Conservation (phyloP, 2,329 filamentous ascomycete genomes). For the Tolypocladium guangdongense region DNA sequence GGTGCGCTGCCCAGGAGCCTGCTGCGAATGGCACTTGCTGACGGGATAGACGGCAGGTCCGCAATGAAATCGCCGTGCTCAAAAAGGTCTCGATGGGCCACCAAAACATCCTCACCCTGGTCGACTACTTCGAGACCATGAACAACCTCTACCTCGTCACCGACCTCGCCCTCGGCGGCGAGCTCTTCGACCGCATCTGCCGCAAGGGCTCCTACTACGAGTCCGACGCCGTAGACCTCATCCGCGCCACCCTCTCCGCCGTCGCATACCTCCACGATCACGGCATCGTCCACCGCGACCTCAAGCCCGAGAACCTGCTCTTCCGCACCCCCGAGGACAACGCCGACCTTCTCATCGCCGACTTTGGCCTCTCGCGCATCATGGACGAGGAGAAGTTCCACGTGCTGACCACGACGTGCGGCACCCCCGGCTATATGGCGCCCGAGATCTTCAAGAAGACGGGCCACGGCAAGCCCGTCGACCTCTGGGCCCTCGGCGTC, state of each 20-base stretch:
- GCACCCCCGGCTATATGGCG: constrained; percentile 97
- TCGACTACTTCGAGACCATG: constrained; percentile 99
- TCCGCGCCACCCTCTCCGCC: constrained; percentile 89
- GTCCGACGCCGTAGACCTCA: constrained; percentile 88
- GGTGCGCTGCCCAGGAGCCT: constrained; percentile 41
- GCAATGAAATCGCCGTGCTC: constrained; percentile 95
- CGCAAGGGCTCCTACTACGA: constrained; percentile 98
- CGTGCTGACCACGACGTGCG: constrained; percentile 92
- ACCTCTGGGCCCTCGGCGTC: constrained; percentile 96
- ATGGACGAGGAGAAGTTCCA: constrained; percentile 99
- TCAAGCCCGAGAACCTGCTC: constrained; percentile 94
- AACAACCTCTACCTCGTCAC: constrained; percentile 98
- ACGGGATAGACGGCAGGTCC: constrained; percentile 47
- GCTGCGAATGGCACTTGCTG: neutral
- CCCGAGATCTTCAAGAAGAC: constrained; percentile 99
- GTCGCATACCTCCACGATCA: constrained; percentile 98
- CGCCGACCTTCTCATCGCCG: constrained; percentile 89
- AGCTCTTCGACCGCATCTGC: constrained; percentile 97
- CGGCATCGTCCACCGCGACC: constrained; percentile 93
- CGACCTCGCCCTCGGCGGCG: constrained; percentile 88
- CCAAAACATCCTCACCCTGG: constrained; percentile 92
- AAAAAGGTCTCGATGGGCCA: constrained; percentile 99
- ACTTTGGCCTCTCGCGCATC: constrained; percentile 90
- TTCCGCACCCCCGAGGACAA: constrained; percentile 98
- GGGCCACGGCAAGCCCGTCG: constrained; percentile 93